Conservation (phyloP, 805 yeast species). For the Grigorovia humatica region DNA sequence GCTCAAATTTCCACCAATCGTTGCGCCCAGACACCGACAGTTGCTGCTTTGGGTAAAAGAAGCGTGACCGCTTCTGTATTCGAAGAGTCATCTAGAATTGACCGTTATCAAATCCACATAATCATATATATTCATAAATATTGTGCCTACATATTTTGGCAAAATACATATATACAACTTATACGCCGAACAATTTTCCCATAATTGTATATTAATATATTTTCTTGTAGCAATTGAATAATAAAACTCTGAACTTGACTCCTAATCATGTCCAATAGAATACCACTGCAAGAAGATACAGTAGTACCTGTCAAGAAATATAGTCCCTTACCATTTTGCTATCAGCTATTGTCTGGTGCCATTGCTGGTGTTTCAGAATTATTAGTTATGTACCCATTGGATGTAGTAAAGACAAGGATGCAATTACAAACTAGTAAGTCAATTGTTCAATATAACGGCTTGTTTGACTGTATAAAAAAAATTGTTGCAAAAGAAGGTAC, state of each 20-base stretch:
- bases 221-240: neutral
- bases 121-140: neutral
- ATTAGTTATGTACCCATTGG: constrained; percentile 90
- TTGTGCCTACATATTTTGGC: neutral
- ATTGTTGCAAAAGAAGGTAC: constrained; percentile 82
- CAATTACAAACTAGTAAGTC: constrained; percentile 49
- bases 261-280: neutral
- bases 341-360: constrained; percentile 89
- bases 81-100: neutral
- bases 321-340: constrained; percentile 65
- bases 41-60: neutral
- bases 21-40: neutral
- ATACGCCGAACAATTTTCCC: neutral
- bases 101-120: neutral
- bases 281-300: neutral
- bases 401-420: constrained; percentile 93
- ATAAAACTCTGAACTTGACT: too few relatives aligned
- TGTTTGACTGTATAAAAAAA: constrained; percentile 72
- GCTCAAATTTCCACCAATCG: neutral
- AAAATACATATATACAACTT: too few relatives aligned
- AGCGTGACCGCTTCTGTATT: neutral
- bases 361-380: constrained; percentile 96
- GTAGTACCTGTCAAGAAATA: neutral
- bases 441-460: constrained; percentile 48
- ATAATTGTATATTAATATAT: neutral